Conservation (phyloP, 208 protist genomes). For the Novymonas esmeraldas region DNA sequence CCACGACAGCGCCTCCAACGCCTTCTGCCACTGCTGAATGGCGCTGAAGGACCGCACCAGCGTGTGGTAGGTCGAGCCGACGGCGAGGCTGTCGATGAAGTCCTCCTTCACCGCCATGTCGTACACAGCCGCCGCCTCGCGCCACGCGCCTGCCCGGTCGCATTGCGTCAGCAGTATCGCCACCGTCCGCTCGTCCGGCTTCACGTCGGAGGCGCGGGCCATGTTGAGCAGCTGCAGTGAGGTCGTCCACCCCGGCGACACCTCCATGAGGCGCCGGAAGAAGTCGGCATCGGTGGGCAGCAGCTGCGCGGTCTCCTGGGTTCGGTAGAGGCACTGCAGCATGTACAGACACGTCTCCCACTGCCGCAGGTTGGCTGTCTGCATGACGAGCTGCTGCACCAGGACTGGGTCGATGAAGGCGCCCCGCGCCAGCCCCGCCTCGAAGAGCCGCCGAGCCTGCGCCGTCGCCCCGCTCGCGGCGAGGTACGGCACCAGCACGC, state of each 20-base stretch:
- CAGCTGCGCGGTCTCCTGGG: slow-evolving; percentile 66
- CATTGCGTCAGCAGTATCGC: slow-evolving; percentile 67
- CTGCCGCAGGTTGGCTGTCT: slow-evolving; percentile 61
- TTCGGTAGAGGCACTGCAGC: slow-evolving; percentile 57
- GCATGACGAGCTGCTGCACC: slow-evolving; percentile 59
- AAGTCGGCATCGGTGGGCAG: slow-evolving; percentile 60
- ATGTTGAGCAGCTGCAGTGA: slow-evolving; percentile 67
- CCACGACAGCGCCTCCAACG: slow-evolving; percentile 82
- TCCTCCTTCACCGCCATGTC: slow-evolving; percentile 69
- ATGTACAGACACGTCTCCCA: slow-evolving; percentile 82
- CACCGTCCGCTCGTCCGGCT: slow-evolving; percentile 62
- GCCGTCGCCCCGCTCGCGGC: slow-evolving; percentile 52
- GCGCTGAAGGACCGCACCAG: slow-evolving; percentile 75
- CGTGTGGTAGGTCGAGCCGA: slow-evolving; percentile 67
- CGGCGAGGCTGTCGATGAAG: slow-evolving; percentile 61
- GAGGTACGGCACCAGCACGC: slow-evolving; percentile 79
- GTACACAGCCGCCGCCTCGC: slow-evolving; percentile 72
- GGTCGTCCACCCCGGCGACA: slow-evolving; percentile 61
- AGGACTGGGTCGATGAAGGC: slow-evolving; percentile 59
- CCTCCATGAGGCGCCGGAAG: slow-evolving; percentile 63
- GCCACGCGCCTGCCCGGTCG: slow-evolving; percentile 69
- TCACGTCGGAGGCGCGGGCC: slow-evolving; percentile 56
- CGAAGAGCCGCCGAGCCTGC: slow-evolving; percentile 63
- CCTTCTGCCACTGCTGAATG: slow-evolving; percentile 81
- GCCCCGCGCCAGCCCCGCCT: slow-evolving; percentile 66